Evolutionary conservation across 1,139 yeast genomes (phyloP).

Genomic region (Protomyces inundatus): DNA sequence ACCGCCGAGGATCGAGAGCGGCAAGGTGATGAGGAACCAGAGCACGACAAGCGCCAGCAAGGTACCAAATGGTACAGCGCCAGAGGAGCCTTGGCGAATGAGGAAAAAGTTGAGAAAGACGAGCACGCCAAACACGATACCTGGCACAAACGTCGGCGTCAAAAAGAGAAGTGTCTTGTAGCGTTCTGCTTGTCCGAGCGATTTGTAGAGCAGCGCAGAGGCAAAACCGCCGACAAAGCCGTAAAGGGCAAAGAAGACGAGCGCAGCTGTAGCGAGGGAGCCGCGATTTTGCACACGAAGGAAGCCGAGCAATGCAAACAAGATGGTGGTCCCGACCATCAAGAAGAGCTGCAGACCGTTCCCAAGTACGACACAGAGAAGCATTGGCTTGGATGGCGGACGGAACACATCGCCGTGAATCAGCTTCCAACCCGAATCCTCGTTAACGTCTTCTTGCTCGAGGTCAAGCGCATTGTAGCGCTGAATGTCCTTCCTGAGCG

Average conservation of each 20-base stretch:
- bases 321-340: conserved; percentile 69
- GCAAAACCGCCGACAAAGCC: conserved; percentile 79
- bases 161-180: conserved; percentile 82
- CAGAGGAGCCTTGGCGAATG: conserved; percentile 73
- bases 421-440: conserved; percentile 96
- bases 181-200: conserved; percentile 75
- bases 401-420: conserved; percentile 94
- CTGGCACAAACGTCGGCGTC: conserved; percentile 83
- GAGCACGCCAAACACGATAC: conserved; percentile 54
- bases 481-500: conserved; percentile 77
- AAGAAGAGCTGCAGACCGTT: conserved; percentile 79
- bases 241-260: conserved; percentile 70
- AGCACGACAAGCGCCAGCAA: conserved; percentile 72
- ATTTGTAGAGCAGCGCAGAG: conserved; percentile 79
- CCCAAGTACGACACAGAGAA: conserved; percentile 76
- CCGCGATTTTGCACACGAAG: conserved; percentile 94
- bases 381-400: conserved; percentile 65
- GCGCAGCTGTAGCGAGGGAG: conserved; percentile 82
- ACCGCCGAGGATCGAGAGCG: conserved; percentile 77
- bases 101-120: conserved; percentile 75
- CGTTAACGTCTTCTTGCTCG: conserved; percentile 75
- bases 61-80: conserved; percentile 91
- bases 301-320: conserved; percentile 81
- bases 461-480: conserved; percentile 84
- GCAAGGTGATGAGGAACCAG: conserved; percentile 84